Evolutionary conservation across 2,329 filamentous ascomycete species (phyloP), one percentile per base, ranked within the genome.

Genomic region (Raffaelea deltoideospora): DNA sequence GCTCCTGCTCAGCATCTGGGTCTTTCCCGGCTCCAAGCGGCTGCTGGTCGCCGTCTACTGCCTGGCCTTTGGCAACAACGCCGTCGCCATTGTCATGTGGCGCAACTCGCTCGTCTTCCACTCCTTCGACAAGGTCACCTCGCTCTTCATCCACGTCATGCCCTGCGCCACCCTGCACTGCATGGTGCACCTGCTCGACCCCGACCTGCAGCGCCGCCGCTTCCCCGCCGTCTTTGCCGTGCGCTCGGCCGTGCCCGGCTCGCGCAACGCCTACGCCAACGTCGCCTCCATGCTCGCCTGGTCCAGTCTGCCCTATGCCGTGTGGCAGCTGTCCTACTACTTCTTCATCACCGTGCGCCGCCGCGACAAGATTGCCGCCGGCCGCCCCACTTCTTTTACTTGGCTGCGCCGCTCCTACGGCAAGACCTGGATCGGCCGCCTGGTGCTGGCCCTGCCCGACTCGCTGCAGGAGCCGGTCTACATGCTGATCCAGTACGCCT

Each of bases 111-210:
- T 98, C 52, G 90, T 98, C 33, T 98, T 98, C 57, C 90, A 98
- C 64, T 93, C 85, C 53, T 77, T 98, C 59, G 90, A 98, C 67
- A 98, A 98, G 59, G 86, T 96, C 42, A 92, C 87, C 11, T 90
- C 84, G 53, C 69, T 98, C n/a, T 98, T 98, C 61, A 95, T 98
- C 48, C 90, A 98, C 57, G 93, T 98, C 50, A 98, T 98, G 88
- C 90, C 90, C 1, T 94, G 87, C 46, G 88, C 82, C 6, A 84
- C 87, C 2, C 69, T 98, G 11, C 90, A 98, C 57, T 92, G 85
- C 52, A 68, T 98, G 13, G 82, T 94, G 14, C 90, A 98, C 54
- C 66, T 96, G 17, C 66, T 86, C 11, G 59, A 79, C 0, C 57
- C 71, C 1, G 72, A 75, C 18, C 55, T 70, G 30, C 80, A 92